Base-by-base conservation (phyloP, 805 yeast species). In the Saturnispora hagleri region DNA sequence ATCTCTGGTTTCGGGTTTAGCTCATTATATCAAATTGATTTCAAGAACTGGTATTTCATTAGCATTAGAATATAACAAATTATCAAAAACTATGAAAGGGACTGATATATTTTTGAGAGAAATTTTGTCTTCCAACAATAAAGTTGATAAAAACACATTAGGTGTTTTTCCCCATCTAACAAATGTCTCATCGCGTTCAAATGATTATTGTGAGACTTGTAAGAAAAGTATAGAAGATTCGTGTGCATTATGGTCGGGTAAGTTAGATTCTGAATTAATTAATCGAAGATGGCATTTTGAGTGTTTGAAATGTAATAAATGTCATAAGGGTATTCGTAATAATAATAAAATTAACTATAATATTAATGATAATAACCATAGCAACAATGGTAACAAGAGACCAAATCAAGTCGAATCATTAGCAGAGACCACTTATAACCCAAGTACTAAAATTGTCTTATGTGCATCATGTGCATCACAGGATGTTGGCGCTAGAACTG, bases 11-110 rank as follows among this genome's bases (percentile, higher is more conserved):
- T 88, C 97, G 1, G 89, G 95, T 0, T 72, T 91, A 59, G 97
- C 99, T 0, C 98, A 93, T 64, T 91, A 89, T 66, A 73, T 93
- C 60, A 93, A 93, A 65, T 73, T 91, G 6, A 71, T 93, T 22
- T 85, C 91, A 4, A 73, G 97, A 56, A 80, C 81, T 61, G 93
- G 97, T 0, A 74, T 93, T 42, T 77, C 81, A 53, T 81, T 82
- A 57, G 87, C 97, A 0, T 71, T 93, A n/a, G 82, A 77, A 51
- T 72, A 76, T 51, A 86, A 86, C 64, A 79, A 77, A 57, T 60
- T 73, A 3, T 71, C 77, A 7, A 79, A 78, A 33, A 75, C 85
- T 8, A 76, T 84, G 0, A 71, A 68, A 40, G 86, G 89, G 1
- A 70, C 86, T 34, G 83, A 86, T 50, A 70, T 70, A 44, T 88